Evolutionary conservation across 768 basidiomycete genomes (phyloP), one percentile per base, ranked within the genome.

Genomic region (Gymnopilus junonius): DNA sequence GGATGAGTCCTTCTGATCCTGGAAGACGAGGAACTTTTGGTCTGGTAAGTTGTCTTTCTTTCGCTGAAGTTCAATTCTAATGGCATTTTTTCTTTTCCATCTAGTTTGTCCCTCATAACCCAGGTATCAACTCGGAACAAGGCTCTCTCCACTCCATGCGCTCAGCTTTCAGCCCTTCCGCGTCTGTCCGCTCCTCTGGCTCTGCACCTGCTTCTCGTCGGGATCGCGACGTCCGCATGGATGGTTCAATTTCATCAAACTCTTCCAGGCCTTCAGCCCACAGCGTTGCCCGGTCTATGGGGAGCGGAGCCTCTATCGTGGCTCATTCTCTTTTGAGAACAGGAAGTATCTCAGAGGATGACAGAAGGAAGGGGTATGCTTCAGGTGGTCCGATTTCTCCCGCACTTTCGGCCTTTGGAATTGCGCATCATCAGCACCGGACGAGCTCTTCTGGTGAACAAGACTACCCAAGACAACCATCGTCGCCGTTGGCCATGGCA

Each of bases 91-190:
- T 58, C 58, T 12, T 27, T 43, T 60, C 58, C 10, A 58, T 66
- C 21, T 66, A 88, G 81, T 73, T 82, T 39, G 72, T 83, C 35
- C 48, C 48, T 1, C 80, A 84, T 56, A 74, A 72, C n/a, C 76
- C 75, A 6, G 72, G 74, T 23, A 69, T 81, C 43, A 72, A 72
- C n/a, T 88, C 90, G 23, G 87, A 91, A 66, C 82, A 83, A 66
- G 87, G 83, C 25, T 92, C 91, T 0, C 72, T 92, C 11, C 84
- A 88, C 67, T 91, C 90, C 0, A 82, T 85, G 79, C 80, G 79
- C 21, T 87, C 88, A 1, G 83, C 84, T 58, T 72, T 88, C 20
- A 80, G 79, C 66, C 85, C 87, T 0, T 14, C 48, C 5, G 48
- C 48, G 3, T 70, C 75, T 15, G 75, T 81, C 1, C 80, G 81